Evolutionary conservation across 805 yeast species (phyloP).

Genomic region (Nakazawaea wyomingensis): DNA sequence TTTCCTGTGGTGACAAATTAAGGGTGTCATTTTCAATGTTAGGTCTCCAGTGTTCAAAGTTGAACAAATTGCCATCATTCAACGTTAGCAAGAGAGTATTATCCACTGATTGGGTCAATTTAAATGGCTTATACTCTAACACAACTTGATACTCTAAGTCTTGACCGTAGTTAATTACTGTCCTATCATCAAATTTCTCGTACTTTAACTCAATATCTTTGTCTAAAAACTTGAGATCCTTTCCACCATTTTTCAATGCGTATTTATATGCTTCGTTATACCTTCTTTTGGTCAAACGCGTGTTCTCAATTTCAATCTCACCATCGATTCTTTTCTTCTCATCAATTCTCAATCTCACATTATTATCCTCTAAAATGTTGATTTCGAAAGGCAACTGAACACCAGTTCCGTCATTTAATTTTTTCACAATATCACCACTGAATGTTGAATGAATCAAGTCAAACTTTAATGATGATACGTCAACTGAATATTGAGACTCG

Average conservation of each 20-base stretch:
- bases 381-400: slow-evolving; percentile 53
- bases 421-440: slow-evolving; percentile 44
- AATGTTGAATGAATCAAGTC: slow-evolving; percentile 28
- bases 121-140: slow-evolving; percentile 44
- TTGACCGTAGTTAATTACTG: slow-evolving; percentile 31
- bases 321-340: slow-evolving; percentile 45
- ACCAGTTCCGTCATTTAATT: slow-evolving; percentile 30
- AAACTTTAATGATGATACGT: slow-evolving; percentile 27
- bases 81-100: slow-evolving; percentile 46
- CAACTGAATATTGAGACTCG: slow-evolving; percentile 37
- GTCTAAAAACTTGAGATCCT: slow-evolving; percentile 17
- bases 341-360: slow-evolving; percentile 59
- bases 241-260: slow-evolving; percentile 38
- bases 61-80: slow-evolving; percentile 67
- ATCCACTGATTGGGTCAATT: slow-evolving; percentile 41
- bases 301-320: slow-evolving; percentile 17
- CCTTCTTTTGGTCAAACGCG: slow-evolving; percentile 38
- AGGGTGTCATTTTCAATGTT: slow-evolving; percentile 29
- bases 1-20: slow-evolving; percentile 53
- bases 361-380: slow-evolving; percentile 49
- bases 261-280: slow-evolving; percentile 56
- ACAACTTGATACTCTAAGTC: slow-evolving; percentile 34
- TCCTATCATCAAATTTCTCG: slow-evolving; percentile 17
- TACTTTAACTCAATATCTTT: slow-evolving; percentile 19
- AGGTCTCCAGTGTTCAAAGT: slow-evolving; percentile 78